These are phyloP conservation scores for Arachis monticola DNA, from an alignment of 331 rosid genomes.

Conservation along the genomic window DNA sequence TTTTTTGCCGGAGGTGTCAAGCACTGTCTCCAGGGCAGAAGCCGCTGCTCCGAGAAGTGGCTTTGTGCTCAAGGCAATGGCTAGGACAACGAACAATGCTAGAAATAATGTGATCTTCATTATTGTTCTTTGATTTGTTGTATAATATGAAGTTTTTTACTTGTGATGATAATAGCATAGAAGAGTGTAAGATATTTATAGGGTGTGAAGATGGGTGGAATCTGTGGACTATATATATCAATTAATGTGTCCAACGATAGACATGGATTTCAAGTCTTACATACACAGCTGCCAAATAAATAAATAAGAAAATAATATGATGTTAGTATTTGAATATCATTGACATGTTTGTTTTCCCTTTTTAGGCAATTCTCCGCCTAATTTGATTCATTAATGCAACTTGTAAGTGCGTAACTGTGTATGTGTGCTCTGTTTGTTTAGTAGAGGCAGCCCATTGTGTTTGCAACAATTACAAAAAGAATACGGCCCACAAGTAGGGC, in stretches of 20 bases:
- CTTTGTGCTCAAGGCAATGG: conserved; percentile 34
- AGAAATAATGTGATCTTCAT: conserved; percentile 30
- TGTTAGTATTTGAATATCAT: too few relatives aligned
- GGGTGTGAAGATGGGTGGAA: neutral
- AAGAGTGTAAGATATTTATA: neutral
- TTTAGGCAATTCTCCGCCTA: too few relatives aligned
- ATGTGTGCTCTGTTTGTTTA: too few relatives aligned
- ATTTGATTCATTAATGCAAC: too few relatives aligned
- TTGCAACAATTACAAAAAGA: too few relatives aligned
- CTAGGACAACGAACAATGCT: conserved; percentile 22
- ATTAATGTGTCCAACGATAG: too few relatives aligned
- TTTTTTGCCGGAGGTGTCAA: conserved; percentile 44
- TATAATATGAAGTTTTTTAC: neutral
- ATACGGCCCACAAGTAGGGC: too few relatives aligned
- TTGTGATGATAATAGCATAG: neutral
- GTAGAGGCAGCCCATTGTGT: too few relatives aligned
- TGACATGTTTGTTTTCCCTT: too few relatives aligned
- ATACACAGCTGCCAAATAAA: too few relatives aligned
- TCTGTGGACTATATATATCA: neutral
- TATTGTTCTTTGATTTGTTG: neutral
- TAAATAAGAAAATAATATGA: too few relatives aligned
- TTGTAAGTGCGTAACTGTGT: too few relatives aligned
- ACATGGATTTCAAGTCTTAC: neutral
- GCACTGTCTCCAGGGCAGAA: conserved; percentile 31
- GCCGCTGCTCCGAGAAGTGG: conserved; percentile 22